Conservation (phyloP, 1,139 yeast genomes). For the Yamadazyma sp. region DNA sequence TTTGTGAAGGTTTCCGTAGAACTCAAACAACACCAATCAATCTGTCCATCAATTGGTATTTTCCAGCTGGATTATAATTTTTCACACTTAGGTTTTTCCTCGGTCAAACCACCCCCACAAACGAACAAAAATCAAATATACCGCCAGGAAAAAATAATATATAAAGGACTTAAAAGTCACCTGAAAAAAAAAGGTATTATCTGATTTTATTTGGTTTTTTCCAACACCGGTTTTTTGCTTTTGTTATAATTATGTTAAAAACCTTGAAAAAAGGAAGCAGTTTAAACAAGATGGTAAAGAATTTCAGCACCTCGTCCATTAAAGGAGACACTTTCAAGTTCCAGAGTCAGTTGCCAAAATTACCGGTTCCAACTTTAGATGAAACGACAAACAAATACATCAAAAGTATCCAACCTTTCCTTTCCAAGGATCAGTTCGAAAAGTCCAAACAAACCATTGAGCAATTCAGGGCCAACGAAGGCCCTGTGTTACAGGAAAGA, state of each 20-base stretch:
- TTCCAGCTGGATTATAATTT: neutral
- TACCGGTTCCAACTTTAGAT: constrained; percentile 84
- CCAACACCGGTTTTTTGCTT: neutral
- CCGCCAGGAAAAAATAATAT: neutral
- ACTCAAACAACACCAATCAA: too few relatives aligned
- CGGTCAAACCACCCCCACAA: constrained; percentile 12
- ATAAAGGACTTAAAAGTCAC: constrained; percentile 3
- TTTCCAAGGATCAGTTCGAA: constrained; percentile 52
- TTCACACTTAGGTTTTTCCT: constrained; percentile 5
- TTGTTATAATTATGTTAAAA: constrained; percentile 14
- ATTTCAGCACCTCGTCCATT: constrained; percentile 33
- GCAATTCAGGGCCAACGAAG: constrained; percentile 61
- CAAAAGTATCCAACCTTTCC: constrained; percentile 68
- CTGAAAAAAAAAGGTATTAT: constrained; percentile 8
- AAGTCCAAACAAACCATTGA: constrained; percentile 61
- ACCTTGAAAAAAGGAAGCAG: constrained; percentile 14
- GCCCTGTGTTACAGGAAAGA: constrained; percentile 67
- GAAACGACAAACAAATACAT: constrained; percentile 73
- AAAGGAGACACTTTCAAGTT: constrained; percentile 72
- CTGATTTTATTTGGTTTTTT: neutral
- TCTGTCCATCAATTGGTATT: neutral
- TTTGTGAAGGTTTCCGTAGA: too few relatives aligned
- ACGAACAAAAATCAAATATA: neutral
- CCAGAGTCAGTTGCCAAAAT: constrained; percentile 74
- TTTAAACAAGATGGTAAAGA: constrained; percentile 17